A percentile compares a stretch with the other conserved stretches of the same genome.
Conservation (phyloP, 2,329 filamentous ascomycete genomes). For the Cytospora paraplurivora region DNA sequence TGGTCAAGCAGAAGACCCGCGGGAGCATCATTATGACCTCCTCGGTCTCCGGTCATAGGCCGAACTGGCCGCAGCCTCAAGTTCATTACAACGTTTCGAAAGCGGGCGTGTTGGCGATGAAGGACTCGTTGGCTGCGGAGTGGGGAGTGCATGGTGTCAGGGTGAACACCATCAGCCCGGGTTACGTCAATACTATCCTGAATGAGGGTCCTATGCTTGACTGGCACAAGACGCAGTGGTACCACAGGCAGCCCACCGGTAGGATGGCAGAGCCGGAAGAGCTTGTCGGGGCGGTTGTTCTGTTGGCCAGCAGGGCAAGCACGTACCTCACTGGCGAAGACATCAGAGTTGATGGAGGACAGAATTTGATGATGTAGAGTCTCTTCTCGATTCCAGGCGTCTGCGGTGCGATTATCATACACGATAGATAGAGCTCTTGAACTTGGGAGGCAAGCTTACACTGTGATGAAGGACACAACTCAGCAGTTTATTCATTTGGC, state of each 20-base stretch:
- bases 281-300: conserved; percentile 61
- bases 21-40: conserved; percentile 69
- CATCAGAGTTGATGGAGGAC: conserved; percentile 64
- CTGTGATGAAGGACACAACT: too few relatives aligned
- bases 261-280: conserved; percentile 67
- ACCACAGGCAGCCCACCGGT: conserved; percentile 61
- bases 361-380: conserved; percentile 26
- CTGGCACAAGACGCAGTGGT: conserved; percentile 58
- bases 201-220: conserved; percentile 66
- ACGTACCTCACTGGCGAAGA: conserved; percentile 71
- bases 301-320: conserved; percentile 62
- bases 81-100: conserved; percentile 73
- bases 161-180: conserved; percentile 70
- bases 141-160: conserved; percentile 72
- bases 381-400: neutral
- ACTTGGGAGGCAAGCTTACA: too few relatives aligned
- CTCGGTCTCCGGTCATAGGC: conserved; percentile 67
- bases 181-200: conserved; percentile 77
- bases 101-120: conserved; percentile 64
- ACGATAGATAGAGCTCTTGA: neutral
- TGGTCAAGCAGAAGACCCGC: conserved; percentile 51
- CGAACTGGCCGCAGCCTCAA: conserved; percentile 75
- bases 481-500: too few relatives aligned
- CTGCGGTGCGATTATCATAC: neutral
- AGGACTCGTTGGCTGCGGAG: conserved; percentile 68